phyloP scores from a whole-genome alignment of 1,284 basidiomycete species.

The Microbotryum saponariae region DNA sequence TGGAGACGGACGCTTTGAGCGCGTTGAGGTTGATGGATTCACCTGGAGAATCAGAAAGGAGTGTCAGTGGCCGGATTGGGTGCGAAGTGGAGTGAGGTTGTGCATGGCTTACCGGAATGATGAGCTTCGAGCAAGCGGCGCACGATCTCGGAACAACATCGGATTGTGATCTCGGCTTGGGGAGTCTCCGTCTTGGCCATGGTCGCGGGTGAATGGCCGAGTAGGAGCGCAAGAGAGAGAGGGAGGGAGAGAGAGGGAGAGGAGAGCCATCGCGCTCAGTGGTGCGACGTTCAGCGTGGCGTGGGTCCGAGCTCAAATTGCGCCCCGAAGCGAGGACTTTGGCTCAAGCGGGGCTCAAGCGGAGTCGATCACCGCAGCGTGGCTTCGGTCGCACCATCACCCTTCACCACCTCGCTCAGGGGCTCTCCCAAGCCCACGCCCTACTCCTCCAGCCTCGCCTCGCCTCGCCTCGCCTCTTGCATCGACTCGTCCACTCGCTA shows the following conservation, averaged over 20 bases:
- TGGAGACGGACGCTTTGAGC: conserved; percentile 78
- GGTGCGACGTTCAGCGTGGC: not conserved
- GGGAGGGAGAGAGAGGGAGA: not conserved
- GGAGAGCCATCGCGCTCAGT: not conserved
- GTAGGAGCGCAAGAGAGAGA: not conserved
- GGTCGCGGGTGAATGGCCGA: not conserved
- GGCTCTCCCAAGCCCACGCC: too few relatives aligned
- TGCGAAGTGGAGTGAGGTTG: not conserved
- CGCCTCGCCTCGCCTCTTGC: too few relatives aligned
- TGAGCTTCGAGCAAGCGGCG: conserved; percentile 86
- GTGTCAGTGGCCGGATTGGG: not conserved
- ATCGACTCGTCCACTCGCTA: too few relatives aligned
- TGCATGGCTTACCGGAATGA: conserved; percentile 48
- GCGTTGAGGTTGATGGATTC: conserved; percentile 70
- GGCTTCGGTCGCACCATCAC: not conserved
- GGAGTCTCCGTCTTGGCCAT: conserved; percentile 3
- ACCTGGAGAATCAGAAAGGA: conserved; percentile 36
- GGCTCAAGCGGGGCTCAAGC: too few relatives aligned
- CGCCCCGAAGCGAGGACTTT: too few relatives aligned
- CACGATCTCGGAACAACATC: conserved; percentile 90
- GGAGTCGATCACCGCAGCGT: too few relatives aligned
- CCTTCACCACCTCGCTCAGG: not conserved
- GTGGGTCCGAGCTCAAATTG: too few relatives aligned
- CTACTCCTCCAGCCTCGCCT: too few relatives aligned
- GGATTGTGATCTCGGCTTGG: conserved; percentile 81